phyloP scores from a whole-genome alignment of 1,284 basidiomycete genomes.

The Kalmanozyma brasiliensis region DNA sequence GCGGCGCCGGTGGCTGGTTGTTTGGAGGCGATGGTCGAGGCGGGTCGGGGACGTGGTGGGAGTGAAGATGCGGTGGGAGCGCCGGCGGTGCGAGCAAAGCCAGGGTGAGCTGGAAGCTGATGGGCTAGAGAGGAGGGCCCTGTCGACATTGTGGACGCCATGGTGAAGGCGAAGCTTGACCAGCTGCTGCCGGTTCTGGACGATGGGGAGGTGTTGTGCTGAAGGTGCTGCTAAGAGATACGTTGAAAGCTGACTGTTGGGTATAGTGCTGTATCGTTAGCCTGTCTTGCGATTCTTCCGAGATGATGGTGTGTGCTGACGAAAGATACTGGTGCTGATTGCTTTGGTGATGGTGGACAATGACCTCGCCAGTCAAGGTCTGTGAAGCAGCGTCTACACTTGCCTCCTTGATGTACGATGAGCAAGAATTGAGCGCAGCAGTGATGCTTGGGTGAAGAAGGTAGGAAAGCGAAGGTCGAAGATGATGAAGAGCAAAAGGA shows the following conservation, averaged over 20 bases:
- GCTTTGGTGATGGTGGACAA: too few relatives aligned
- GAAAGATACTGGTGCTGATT: too few relatives aligned
- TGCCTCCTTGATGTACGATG: not conserved
- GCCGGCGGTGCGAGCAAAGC: conserved; percentile 25
- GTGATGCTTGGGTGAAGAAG: conserved; percentile 12
- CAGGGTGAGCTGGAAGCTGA: conserved; percentile 31
- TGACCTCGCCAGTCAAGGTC: not conserved
- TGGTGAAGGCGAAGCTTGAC: too few relatives aligned
- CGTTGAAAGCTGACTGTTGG: not conserved
- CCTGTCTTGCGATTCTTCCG: too few relatives aligned
- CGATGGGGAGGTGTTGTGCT: not conserved
- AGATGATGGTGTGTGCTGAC: too few relatives aligned
- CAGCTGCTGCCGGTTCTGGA: not conserved
- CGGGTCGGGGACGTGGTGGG: conserved; percentile 26
- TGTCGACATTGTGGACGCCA: conserved; percentile 44
- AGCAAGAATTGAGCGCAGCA: not conserved
- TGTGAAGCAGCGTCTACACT: too few relatives aligned
- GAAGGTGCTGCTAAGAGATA: not conserved
- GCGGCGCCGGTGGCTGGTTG: conserved; percentile 3
- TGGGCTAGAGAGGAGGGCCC: conserved; percentile 24
- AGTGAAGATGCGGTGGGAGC: conserved; percentile 22
- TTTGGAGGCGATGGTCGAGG: conserved; percentile 25
- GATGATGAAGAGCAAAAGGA: conserved; percentile 2
- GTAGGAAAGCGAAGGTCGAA: conserved; percentile 1
- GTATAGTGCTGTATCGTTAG: not conserved